Base-by-base conservation (phyloP, 441 rosid genomes). In the Arabidopsis lyrata region DNA sequence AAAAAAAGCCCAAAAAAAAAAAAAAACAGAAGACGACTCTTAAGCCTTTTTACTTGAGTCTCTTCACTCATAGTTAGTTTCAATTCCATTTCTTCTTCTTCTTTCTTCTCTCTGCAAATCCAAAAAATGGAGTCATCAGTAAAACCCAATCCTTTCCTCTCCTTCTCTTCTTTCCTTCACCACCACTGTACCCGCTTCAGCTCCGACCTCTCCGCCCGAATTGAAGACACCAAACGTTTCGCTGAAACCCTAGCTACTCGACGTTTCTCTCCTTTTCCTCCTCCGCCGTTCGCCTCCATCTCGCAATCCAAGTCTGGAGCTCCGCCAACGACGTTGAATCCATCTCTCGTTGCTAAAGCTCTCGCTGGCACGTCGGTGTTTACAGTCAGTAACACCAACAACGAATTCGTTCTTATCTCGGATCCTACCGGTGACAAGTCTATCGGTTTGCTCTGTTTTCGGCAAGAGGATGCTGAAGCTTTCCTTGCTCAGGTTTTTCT, bases 391-490 rank as follows among this genome's bases (percentile, higher is more conserved):
- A 93, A 93, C 77, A 83, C 97, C 8, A 87, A 88, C 64, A 93
- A 88, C 63, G 98, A 91, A 75, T 91, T 93, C 81, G 97, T 93
- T 35, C 95, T 91, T n/a, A 78, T 91, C 63, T 93, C 98, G 13
- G 97, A 93, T 83, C 92, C 93, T 54, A 81, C 78, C 47, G 93
- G 96, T 20, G 83, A 81, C 42, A 91, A 87, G 82, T 93, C 98
- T 47, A 86, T 93, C 34, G 84, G 97, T 45, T 84, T 93, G 83
- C 97, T 93, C 73, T 93, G 98, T 84, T 91, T 93, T 60, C 91
- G 96, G 5, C 87, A 82, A 78, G 98, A 93, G 80, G 98, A 93
- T 62, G 98, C 98, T 3, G 96, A 93, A 77, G 83, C 97, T 24
- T 86, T 93, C 62, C 93, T 93, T 13, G 93, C 92, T 79, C 94